phyloP scores from a whole-genome alignment of 1,284 basidiomycete genomes.

The Pisolithus thermaeus region DNA sequence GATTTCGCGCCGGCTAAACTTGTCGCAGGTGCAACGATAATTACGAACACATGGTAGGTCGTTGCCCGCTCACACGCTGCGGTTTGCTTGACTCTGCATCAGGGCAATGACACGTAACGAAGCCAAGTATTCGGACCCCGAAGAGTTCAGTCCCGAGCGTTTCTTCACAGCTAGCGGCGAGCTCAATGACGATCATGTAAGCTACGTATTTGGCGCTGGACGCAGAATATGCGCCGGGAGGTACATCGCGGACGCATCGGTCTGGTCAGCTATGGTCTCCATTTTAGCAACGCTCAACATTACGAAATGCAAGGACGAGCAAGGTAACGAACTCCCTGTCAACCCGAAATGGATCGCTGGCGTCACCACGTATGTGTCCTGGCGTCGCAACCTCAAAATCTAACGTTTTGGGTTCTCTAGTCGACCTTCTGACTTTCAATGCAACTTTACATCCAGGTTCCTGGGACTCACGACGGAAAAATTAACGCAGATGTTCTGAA shows the following conservation, averaged over 20 bases:
- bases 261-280: slow-evolving; percentile 29
- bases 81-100: background rate
- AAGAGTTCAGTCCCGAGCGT: slow-evolving; percentile 23
- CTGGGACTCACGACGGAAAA: slow-evolving; percentile 15
- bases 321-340: slow-evolving; percentile 22
- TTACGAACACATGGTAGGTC: slow-evolving; percentile 23
- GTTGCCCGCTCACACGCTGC: background rate
- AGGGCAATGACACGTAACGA: slow-evolving; percentile 28
- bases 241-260: slow-evolving; percentile 26
- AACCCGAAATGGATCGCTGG: slow-evolving; percentile 22
- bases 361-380: slow-evolving; percentile 21
- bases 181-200: slow-evolving; percentile 19
- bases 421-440: slow-evolving; percentile 23
- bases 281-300: slow-evolving; percentile 28
- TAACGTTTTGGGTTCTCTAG: slow-evolving; percentile 9
- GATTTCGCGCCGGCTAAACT: background rate
- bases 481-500: slow-evolving; percentile 16
- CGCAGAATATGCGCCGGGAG: slow-evolving; percentile 29
- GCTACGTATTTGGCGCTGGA: slow-evolving; percentile 20
- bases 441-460: slow-evolving; percentile 19
- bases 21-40: slow-evolving; percentile 21
- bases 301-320: slow-evolving; percentile 19
- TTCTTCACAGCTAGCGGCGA: slow-evolving; percentile 17
- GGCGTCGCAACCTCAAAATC: background rate
- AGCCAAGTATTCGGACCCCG: slow-evolving; percentile 23